Percentiles rank a stretch among this genome's conserved stretches.
These are phyloP conservation scores for Hevea brasiliensis DNA, from an alignment of 345 rosid genomes.

Conservation along the genomic window DNA sequence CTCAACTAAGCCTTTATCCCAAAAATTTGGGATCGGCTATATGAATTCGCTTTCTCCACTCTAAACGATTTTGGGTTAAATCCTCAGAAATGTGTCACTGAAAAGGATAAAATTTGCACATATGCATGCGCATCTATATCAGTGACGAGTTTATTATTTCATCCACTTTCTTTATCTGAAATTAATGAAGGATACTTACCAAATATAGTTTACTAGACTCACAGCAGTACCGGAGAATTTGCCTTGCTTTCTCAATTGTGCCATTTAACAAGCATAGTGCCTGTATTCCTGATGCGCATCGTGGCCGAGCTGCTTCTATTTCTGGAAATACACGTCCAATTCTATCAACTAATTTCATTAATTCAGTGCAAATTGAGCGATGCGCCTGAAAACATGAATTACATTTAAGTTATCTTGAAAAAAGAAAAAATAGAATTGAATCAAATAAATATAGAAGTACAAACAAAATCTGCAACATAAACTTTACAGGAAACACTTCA, in stretches of 20 bases:
- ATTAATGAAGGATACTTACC: conserved; percentile 39
- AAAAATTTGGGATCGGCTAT: no score
- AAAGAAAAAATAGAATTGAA: background rate
- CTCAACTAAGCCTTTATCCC: no score
- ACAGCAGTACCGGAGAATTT: conserved; percentile 61
- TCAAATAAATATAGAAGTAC: background rate
- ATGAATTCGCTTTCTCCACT: no score
- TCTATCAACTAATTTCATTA: conserved; percentile 46
- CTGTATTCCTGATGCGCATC: conserved; percentile 59
- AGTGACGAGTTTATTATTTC: background rate
- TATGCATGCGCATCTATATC: background rate
- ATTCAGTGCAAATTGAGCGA: conserved; percentile 56
- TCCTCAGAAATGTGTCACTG: no score
- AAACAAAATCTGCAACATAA: background rate
- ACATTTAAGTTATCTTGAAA: conserved; percentile 12
- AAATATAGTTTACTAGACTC: conserved; percentile 84
- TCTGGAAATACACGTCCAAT: conserved; percentile 52
- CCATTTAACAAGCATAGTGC: conserved; percentile 49
- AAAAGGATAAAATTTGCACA: background rate
- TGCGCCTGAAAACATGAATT: conserved; percentile 61
- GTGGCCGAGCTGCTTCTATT: conserved; percentile 78
- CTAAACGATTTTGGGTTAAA: no score
- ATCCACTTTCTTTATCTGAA: background rate
- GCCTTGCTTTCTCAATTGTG: conserved; percentile 58
- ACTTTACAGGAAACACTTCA: background rate